These are phyloP conservation scores for Tuctoria greenei DNA, from an alignment of 176 grass and related monocot genomes.

Conservation along the genomic window DNA sequence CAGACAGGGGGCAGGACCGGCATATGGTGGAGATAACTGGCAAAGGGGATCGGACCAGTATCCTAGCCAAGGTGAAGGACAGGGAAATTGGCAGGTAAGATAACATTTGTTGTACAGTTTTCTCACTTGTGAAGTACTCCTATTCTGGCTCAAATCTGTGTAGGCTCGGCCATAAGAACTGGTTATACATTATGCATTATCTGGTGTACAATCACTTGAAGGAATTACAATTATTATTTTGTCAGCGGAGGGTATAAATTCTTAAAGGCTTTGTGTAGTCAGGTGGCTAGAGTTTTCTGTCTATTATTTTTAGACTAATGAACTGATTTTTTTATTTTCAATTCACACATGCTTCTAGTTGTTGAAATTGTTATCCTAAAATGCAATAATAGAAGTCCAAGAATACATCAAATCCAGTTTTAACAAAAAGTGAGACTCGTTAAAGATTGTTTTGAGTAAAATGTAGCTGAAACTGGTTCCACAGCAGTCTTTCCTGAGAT, in stretches of 20 bases:
- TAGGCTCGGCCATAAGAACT: not conserved
- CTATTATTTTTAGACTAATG: too few relatives aligned
- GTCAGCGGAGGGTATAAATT: not conserved
- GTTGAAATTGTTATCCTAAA: not conserved
- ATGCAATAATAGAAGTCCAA: not conserved
- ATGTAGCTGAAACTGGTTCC: not conserved
- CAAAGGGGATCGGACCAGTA: slow-evolving; percentile 34
- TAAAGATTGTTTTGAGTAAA: not conserved
- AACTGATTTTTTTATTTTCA: not conserved
- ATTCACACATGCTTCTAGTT: not conserved
- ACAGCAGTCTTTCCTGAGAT: not conserved
- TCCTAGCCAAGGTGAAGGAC: slow-evolving; percentile 45
- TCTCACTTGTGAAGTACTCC: not conserved
- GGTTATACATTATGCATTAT: not conserved
- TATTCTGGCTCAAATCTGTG: not conserved
- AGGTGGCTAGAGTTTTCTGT: not conserved
- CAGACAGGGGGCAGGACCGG: slow-evolving; percentile 19
- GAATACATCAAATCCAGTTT: not conserved
- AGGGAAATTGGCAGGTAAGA: slow-evolving; percentile 61
- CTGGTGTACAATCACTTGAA: not conserved
- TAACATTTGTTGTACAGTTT: slow-evolving; percentile 2
- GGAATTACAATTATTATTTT: not conserved
- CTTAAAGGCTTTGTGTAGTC: not conserved
- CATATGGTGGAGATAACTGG: slow-evolving; percentile 41
- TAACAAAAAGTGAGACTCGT: not conserved